Percentiles rank a stretch among this genome's conserved stretches.
These are phyloP conservation scores for Kluyveromyces nonfermentans DNA, from an alignment of 805 yeast species.

Conservation along the genomic window DNA sequence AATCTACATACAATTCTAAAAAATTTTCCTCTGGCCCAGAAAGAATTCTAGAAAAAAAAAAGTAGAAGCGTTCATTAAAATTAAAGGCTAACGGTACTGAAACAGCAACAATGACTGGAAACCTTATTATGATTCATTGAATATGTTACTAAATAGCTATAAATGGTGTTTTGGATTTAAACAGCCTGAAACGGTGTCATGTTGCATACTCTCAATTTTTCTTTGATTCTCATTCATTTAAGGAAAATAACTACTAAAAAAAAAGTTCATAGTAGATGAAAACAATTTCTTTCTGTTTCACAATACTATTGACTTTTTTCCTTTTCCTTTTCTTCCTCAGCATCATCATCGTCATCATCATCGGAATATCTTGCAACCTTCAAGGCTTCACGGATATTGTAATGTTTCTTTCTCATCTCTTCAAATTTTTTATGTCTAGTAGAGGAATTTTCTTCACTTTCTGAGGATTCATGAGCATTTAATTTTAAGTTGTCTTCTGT, in stretches of 20 bases:
- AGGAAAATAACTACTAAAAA: no score
- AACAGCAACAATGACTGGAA: no score
- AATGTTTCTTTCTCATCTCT: slow-evolving; percentile 71
- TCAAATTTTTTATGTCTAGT: slow-evolving; percentile 63
- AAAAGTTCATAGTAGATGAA: not conserved
- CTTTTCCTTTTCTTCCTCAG: not conserved
- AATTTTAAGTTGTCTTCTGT: slow-evolving; percentile 25
- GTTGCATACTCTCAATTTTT: not conserved
- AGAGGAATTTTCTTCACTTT: slow-evolving; percentile 35
- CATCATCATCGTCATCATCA: slow-evolving; percentile 22
- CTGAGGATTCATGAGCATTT: slow-evolving; percentile 31
- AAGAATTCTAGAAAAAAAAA: no score
- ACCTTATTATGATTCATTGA: not conserved
- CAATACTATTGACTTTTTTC: not conserved
- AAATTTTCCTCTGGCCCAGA: no score
- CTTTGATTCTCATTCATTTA: not conserved
- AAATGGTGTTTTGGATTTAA: not conserved
- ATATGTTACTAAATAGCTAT: not conserved
- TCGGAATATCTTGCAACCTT: slow-evolving; percentile 14
- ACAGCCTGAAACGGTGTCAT: not conserved
- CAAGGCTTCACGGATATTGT: slow-evolving; percentile 45
- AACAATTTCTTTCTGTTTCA: no score
- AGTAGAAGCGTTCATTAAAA: not conserved
- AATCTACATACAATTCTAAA: no score
- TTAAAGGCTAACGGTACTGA: not conserved